Conservation (phyloP, 768 basidiomycete species). For the Cystobasidium ongulense region DNA sequence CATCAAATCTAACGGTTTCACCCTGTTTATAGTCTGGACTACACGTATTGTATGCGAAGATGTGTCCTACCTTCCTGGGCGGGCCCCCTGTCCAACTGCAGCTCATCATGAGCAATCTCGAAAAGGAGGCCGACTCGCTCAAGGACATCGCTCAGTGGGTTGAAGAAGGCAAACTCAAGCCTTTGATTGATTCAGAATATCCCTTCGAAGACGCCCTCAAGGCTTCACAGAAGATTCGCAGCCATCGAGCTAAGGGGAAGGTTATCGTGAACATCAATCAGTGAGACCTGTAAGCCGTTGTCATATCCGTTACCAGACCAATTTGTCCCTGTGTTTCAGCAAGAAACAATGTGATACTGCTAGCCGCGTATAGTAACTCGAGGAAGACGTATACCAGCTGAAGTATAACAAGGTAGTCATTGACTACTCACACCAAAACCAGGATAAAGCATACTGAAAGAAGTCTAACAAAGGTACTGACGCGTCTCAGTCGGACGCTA, state of each 20-base stretch:
- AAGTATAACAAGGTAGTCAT: no score
- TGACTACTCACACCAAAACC: no score
- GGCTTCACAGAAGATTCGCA: conserved; percentile 59
- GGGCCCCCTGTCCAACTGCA: conserved; percentile 47
- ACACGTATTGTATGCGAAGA: conserved; percentile 43
- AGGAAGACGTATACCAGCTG: no score
- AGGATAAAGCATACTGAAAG: no score
- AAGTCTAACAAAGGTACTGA: no score
- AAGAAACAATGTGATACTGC: no score
- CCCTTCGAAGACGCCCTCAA: conserved; percentile 54
- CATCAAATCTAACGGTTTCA: neutral
- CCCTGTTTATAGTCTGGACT: conserved; percentile 40
- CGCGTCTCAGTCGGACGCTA: no score
- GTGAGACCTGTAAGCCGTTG: no score
- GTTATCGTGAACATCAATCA: conserved; percentile 52
- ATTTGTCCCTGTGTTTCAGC: no score
- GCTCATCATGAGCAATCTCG: conserved; percentile 45
- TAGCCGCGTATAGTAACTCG: no score
- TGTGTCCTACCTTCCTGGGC: conserved; percentile 53
- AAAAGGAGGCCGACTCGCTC: conserved; percentile 46
- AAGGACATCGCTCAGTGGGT: conserved; percentile 48
- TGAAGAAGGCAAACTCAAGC: conserved; percentile 51
- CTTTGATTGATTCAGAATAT: conserved; percentile 57
- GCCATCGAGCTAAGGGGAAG: conserved; percentile 57
- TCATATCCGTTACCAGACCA: no score